phyloP scores from a whole-genome alignment of 345 rosid species.

The Erodium maritimum region DNA sequence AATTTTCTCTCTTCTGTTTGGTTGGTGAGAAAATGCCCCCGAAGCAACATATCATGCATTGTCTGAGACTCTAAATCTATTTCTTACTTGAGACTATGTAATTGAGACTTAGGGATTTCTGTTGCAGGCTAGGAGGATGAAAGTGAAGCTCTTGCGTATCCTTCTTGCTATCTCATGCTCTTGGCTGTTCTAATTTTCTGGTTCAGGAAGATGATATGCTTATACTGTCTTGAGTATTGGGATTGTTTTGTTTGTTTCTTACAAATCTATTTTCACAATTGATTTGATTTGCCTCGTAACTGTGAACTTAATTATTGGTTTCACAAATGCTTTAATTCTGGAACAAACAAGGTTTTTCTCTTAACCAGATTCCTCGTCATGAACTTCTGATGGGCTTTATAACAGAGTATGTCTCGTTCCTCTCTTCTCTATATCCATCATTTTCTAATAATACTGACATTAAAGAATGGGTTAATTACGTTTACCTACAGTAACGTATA shows the following conservation, averaged over 20 bases:
- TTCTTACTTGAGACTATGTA: not conserved
- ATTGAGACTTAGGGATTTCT: not conserved
- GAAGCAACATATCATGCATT: not conserved
- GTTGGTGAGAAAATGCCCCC: not conserved
- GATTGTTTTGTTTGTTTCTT: too few species aligned
- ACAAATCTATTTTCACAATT: not conserved
- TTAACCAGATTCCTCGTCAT: slow-evolving; percentile 14
- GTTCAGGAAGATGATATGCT: not conserved
- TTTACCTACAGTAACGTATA: too few species aligned
- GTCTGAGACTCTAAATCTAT: not conserved
- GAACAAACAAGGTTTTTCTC: slow-evolving; percentile 15
- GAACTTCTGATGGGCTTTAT: slow-evolving; percentile 2
- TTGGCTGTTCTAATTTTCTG: not conserved
- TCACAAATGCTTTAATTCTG: slow-evolving; percentile 5
- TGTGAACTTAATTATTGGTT: slow-evolving; percentile 1
- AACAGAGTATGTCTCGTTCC: slow-evolving; percentile 28
- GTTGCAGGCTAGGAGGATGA: slow-evolving; percentile 33
- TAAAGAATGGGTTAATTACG: too few species aligned
- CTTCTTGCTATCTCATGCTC: slow-evolving; percentile 16
- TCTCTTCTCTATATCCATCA: slow-evolving; percentile 2
- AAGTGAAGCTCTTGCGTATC: slow-evolving; percentile 63
- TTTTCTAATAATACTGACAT: not conserved
- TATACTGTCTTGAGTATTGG: not conserved
- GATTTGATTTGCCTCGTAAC: too few species aligned
- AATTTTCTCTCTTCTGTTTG: not conserved